Percentiles rank a stretch among this genome's conserved stretches.
phyloP scores from a whole-genome alignment of 1,139 yeast genomes.

The Lodderomyces oxycetoniae region DNA sequence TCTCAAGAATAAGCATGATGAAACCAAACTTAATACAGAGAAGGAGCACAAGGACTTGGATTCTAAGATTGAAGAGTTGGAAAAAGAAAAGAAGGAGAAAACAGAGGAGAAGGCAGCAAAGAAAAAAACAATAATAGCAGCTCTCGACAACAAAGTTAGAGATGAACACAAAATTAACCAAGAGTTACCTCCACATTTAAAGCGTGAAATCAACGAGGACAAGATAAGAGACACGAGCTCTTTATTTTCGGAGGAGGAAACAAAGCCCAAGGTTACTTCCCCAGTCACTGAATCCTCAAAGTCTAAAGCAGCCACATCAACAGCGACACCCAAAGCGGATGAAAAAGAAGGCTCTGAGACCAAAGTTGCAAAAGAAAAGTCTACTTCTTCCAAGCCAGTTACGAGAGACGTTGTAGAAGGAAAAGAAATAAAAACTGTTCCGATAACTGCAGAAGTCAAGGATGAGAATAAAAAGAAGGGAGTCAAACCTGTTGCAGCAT shows the following conservation, averaged over 20 bases:
- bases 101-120: conserved; percentile 26
- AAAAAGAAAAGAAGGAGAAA: conserved; percentile 27
- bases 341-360: conserved; percentile 5
- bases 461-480: too few species aligned
- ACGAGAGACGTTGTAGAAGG: conserved; percentile 1
- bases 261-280: conserved; percentile 13
- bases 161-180: conserved; percentile 43
- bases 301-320: conserved; percentile 1
- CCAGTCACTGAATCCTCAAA: conserved; percentile 7
- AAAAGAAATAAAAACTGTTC: too few species aligned
- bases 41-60: conserved; percentile 30
- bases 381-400: conserved; percentile 1
- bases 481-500: conserved; percentile 5
- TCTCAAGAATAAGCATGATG: conserved; percentile 23
- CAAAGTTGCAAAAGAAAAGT: conserved; percentile 1
- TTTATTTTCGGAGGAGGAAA: conserved; percentile 31
- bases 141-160: conserved; percentile 33
- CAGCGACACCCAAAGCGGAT: conserved; percentile 9
- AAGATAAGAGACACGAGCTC: conserved; percentile 40
- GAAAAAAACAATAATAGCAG: conserved; percentile 31
- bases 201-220: conserved; percentile 37
- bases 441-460: too few species aligned
- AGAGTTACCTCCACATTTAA: conserved; percentile 52
- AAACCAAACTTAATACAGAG: conserved; percentile 24
- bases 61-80: conserved; percentile 27